These are phyloP conservation scores for Euphorbia pulcherrima DNA, from an alignment of 345 rosid genomes.

Conservation along the genomic window DNA sequence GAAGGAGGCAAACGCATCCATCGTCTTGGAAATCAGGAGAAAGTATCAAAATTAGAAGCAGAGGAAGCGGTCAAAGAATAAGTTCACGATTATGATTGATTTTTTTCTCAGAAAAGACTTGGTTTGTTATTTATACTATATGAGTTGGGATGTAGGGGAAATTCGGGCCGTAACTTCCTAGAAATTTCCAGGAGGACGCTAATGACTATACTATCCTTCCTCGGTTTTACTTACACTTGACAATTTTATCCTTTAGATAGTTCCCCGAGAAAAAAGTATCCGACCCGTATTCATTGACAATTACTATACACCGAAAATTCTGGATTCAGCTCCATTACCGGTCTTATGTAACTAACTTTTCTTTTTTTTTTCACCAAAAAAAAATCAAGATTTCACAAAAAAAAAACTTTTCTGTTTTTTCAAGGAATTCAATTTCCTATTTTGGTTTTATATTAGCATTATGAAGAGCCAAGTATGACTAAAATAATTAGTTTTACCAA, in stretches of 20 bases:
- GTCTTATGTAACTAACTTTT: no score
- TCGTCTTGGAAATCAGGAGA: constrained; percentile 14
- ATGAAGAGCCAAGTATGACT: no score
- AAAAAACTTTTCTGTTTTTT: no score
- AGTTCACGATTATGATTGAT: neutral
- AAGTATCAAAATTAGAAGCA: neutral
- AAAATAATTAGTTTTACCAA: no score
- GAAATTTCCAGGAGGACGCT: constrained; percentile 8
- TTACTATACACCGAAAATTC: neutral
- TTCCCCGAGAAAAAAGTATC: neutral
- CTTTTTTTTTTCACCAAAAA: no score
- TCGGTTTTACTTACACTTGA: neutral
- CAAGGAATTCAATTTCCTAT: no score
- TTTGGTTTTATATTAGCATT: no score
- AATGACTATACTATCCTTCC: constrained; percentile 4
- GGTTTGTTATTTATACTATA: neutral
- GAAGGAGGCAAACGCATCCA: constrained; percentile 83
- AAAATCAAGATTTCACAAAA: no score
- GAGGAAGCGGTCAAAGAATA: neutral
- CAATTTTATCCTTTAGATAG: neutral
- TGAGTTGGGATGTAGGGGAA: neutral
- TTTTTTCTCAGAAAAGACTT: neutral
- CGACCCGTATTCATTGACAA: neutral
- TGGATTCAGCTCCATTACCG: neutral
- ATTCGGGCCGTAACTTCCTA: neutral